Evolutionary conservation across 495 filamentous ascomycete genomes (phyloP), one percentile per base, ranked within the genome.

Genomic region (Paragyromitra xinjiangensis): DNA sequence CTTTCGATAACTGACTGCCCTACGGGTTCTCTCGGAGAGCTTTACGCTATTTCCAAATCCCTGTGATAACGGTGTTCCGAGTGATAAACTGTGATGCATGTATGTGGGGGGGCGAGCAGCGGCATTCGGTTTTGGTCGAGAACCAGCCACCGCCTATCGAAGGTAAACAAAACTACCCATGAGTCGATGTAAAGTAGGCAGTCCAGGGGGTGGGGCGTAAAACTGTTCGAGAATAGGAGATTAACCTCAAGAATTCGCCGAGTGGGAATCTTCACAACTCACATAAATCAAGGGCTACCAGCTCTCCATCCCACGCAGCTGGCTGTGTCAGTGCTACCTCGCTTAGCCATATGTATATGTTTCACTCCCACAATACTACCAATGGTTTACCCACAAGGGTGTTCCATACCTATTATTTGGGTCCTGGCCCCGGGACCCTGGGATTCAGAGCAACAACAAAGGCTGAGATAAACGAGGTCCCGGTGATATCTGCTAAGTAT

Each of bases 341-440:
- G 66, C 66, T 69, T 69, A 69, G 66, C 53, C 50, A 45, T 24
- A 69, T 29, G 29, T 34, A 34, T 34, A 56, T 69, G 66, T 69
- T 58, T 58, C 66, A 69, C 66, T 69, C 51, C 58, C 6, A 6
- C 66, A 48, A 69, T 58, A 58, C 55, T 58, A 69, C 66, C 66
- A 69, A 51, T 50, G 66, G 51, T 69, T 69, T 69, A 42, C 66
- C 66, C 51, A 56, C 66, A 69, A 69, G 39, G 66, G 51, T 69
- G 66, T 69, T 69, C 66, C 66, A 69, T 34, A 34, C 29, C 29
- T 37, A 69, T 69, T 69, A 69, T 69, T 69, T 69, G 66, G 66
- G 66, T 45, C 51, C 66, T 58, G 66, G 51, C 66, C 58, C 66
- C 66, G 66, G 53, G 66, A 69, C 53, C 66, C 50, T 53, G 51